These are phyloP conservation scores for Saccharomyces hybrid DNA, from an alignment of 1,139 yeast genomes.

Conservation along the genomic window DNA sequence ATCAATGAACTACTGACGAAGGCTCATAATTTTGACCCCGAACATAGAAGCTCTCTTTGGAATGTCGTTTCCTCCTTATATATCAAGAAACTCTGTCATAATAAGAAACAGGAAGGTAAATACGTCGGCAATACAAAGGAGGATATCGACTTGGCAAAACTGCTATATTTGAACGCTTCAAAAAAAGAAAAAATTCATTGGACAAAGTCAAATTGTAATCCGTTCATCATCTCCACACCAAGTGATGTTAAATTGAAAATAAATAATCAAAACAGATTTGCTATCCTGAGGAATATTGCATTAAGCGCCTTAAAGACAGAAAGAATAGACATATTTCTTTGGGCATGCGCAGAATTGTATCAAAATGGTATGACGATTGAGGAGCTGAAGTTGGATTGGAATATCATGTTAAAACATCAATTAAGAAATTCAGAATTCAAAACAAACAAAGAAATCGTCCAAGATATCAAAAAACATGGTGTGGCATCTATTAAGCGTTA, in stretches of 20 bases:
- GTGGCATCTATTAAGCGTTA: not conserved
- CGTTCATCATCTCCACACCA: slow-evolving; percentile 18
- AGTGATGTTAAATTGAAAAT: slow-evolving; percentile 14
- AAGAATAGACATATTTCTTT: slow-evolving; percentile 19
- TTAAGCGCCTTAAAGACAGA: slow-evolving; percentile 11
- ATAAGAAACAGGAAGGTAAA: not conserved
- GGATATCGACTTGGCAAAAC: slow-evolving; percentile 15
- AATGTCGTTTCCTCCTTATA: slow-evolving; percentile 18
- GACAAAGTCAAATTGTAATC: slow-evolving; percentile 11
- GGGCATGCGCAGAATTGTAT: slow-evolving; percentile 23
- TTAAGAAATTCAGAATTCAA: slow-evolving; percentile 11
- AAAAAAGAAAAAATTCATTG: not conserved
- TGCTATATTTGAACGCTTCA: slow-evolving; percentile 10
- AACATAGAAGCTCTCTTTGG: slow-evolving; percentile 19
- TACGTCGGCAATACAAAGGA: not conserved
- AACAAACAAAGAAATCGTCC: slow-evolving; percentile 5
- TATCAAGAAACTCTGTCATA: slow-evolving; percentile 11
- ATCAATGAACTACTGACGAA: slow-evolving; percentile 15
- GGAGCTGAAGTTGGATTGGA: slow-evolving; percentile 22
- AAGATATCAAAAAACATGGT: slow-evolving; percentile 1
- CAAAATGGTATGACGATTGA: slow-evolving; percentile 17
- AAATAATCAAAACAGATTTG: slow-evolving; percentile 14
- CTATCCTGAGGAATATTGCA: slow-evolving; percentile 23
- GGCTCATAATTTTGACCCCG: slow-evolving; percentile 20
- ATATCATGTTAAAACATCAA: slow-evolving; percentile 16